Evolutionary conservation across 768 basidiomycete genomes (phyloP), one percentile per base, ranked within the genome.

Genomic region (Macrolepiota dolichaula): DNA sequence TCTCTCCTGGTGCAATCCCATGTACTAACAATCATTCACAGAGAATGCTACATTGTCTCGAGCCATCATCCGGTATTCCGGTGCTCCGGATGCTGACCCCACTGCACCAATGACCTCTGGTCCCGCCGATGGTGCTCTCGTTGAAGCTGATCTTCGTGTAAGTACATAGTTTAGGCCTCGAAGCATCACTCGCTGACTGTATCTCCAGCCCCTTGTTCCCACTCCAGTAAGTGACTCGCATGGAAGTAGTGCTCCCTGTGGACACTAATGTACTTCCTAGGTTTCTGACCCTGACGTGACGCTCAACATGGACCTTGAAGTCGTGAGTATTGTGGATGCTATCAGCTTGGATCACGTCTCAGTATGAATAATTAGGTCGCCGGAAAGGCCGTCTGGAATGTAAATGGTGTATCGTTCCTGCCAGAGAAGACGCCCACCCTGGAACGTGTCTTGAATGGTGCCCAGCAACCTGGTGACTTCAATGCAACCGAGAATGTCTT

Each of bases 41-140:
- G 53, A 59, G 32, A 59, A 56, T 19, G 24, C 42, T 19, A 70
- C n/a, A n/a, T n/a, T n/a, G n/a, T n/a, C n/a, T n/a, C n/a, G n/a
- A n/a, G n/a, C n/a, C n/a, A n/a, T n/a, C n/a, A n/a, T n/a, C n/a
- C n/a, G n/a, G n/a, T n/a, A n/a, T n/a, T n/a, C n/a, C n/a, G n/a
- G n/a, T n/a, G 79, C 79, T 15, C 69, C 69, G 0, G 9, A 61
- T 35, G 64, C 60, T 10, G 72, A 78, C 27, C 79, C 79, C 1
- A 68, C 69, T 4, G 71, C 77, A 2, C 59, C 59, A 5, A 60
- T 60, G 59, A 60, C 59, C n/a, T n/a, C n/a, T n/a, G n/a, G n/a
- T n/a, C n/a, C n/a, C n/a, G n/a, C n/a, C n/a, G n/a, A n/a, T n/a
- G n/a, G n/a, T n/a, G n/a, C n/a, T n/a, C n/a, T n/a, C n/a, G n/a